Evolutionary conservation across 2,329 filamentous ascomycete genomes (phyloP), one percentile per base, ranked within the genome.

Genomic region (Penicillium vulpinum): DNA sequence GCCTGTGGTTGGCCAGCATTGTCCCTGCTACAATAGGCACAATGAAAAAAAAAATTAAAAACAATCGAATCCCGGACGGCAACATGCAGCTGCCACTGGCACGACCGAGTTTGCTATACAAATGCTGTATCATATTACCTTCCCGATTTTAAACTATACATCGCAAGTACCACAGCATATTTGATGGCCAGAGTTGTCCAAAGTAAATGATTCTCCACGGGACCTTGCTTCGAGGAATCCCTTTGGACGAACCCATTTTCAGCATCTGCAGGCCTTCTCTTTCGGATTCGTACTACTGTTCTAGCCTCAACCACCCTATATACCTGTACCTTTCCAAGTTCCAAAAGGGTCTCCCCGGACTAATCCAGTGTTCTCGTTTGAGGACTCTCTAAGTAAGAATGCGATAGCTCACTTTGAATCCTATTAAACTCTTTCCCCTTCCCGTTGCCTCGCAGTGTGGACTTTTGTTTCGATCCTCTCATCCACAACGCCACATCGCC

Each of bases 361-460:
- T 56, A 55, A 40, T 65, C 61, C 44, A 65, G 61, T 55, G 29
- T 54, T 53, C 41, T 51, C 56, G 61, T 62, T 61, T 51, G 29
- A 54, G 57, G 51, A 62, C 55, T 48, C 54, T 36, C 50, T 35
- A 53, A 56, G 58, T 51, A 58, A 54, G 54, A 58, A 62, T 47
- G 52, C 51, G 60, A 64, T 36, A 64, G 59, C 60, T 66, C 61
- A 64, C 49, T 54, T 65, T 28, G 33, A 51, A 40, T 51, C 21
- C 29, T 52, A 52, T 64, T 54, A 64, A 64, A 59, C 49, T 51
- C 36, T 57, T 44, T 40, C 52, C 57, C 53, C 59, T 53, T 35
- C 54, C 55, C 51, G 60, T 59, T 59, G 57, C 60, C 61, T 62
- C 52, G 56, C 43, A 50, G 29, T 47, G 59, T 41, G 28, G 41